phyloP scores from a whole-genome alignment of 192 early-diverging fungal species.

The Radiomyces spectabilis region DNA sequence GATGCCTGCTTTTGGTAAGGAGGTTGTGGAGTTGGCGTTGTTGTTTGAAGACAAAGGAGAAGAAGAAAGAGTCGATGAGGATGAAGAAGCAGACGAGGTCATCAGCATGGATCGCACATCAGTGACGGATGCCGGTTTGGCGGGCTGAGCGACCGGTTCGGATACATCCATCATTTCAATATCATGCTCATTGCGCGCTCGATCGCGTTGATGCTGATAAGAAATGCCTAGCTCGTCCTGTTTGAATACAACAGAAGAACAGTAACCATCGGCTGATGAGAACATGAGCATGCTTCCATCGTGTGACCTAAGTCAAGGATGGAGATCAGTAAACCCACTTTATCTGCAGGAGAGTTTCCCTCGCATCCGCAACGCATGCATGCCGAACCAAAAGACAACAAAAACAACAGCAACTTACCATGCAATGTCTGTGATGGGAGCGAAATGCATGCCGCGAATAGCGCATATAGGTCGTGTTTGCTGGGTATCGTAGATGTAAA shows the following conservation, averaged over 20 bases:
- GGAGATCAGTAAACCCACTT: not conserved
- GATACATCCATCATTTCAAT: not conserved
- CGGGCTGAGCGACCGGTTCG: no score
- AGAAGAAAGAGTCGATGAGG: no score
- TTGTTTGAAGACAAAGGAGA: no score
- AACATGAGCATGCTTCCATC: conserved; percentile 73
- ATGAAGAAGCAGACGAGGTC: no score
- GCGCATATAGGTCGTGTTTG: conserved; percentile 60
- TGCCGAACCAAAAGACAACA: conserved; percentile 3
- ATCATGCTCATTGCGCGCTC: not conserved
- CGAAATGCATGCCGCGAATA: conserved; percentile 78
- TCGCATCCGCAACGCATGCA: no score
- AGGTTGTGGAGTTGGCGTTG: no score
- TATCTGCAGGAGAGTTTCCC: no score
- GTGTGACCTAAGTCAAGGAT: conserved; percentile 33
- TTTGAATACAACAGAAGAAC: conserved; percentile 67
- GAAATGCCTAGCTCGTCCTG: conserved; percentile 55
- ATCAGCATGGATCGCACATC: no score
- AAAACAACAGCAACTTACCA: conserved; percentile 53
- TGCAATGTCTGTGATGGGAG: conserved; percentile 81
- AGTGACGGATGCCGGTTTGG: no score
- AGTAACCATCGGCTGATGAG: conserved; percentile 83
- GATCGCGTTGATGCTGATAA: not conserved
- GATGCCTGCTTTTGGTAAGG: not conserved
- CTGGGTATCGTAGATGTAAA: conserved; percentile 86